Conservation (phyloP, 495 filamentous ascomycete species). For the Xylaria scruposa region DNA sequence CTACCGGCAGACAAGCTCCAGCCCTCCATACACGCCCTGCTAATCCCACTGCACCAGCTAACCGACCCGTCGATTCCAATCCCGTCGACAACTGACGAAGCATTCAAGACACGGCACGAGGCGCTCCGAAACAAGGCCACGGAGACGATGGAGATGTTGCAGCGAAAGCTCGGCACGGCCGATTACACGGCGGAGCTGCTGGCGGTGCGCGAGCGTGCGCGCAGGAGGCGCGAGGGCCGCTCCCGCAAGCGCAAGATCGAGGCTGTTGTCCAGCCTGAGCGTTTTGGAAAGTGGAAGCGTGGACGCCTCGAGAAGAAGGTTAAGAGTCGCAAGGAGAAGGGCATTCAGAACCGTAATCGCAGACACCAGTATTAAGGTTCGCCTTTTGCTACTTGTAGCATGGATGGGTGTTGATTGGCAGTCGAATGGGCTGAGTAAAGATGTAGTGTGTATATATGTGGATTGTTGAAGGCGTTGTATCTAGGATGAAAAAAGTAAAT, state of each 20-base stretch:
- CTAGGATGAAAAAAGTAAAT: not conserved
- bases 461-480: not conserved
- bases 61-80: conserved; percentile 77
- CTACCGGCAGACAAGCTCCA: conserved; percentile 63
- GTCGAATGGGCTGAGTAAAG: not conserved
- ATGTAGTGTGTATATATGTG: conserved; percentile 2
- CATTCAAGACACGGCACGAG: conserved; percentile 71
- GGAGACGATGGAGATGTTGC: conserved; percentile 75
- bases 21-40: conserved; percentile 66
- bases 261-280: conserved; percentile 81
- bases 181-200: conserved; percentile 74
- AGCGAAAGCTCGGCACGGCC: conserved; percentile 82
- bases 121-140: conserved; percentile 69
- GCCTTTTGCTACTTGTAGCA: not conserved
- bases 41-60: conserved; percentile 82
- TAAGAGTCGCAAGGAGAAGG: conserved; percentile 79
- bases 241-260: conserved; percentile 85
- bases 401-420: not conserved
- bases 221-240: conserved; percentile 71
- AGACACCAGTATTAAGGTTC: conserved; percentile 62
- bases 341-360: conserved; percentile 68
- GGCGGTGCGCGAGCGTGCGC: conserved; percentile 70
- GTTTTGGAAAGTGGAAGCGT: conserved; percentile 76
- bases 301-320: conserved; percentile 86
- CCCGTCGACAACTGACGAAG: conserved; percentile 68